A percentile compares a stretch with the other conserved stretches of the same genome.
These are phyloP conservation scores for Croton laevigatus DNA, from an alignment of 441 rosid genomes.

Conservation along the genomic window DNA sequence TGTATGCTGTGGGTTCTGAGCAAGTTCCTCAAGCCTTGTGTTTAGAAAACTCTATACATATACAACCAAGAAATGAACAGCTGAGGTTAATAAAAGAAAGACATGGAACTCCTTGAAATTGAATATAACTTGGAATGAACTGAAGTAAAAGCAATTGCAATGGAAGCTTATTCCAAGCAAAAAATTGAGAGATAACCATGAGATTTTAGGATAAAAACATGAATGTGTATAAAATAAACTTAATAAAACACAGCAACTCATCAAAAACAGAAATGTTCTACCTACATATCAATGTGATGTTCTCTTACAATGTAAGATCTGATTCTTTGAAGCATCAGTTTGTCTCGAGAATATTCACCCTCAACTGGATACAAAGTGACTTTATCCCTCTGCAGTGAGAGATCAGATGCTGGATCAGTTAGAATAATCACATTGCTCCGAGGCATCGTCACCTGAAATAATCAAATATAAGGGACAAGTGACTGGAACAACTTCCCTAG, in stretches of 20 bases:
- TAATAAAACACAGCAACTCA: conserved; percentile 9
- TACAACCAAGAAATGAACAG: conserved; percentile 15
- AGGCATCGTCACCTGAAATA: conserved; percentile 70
- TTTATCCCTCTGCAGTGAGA: conserved; percentile 44
- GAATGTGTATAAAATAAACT: conserved; percentile 4
- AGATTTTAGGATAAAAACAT: not conserved
- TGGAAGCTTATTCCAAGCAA: not conserved
- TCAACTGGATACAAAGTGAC: conserved; percentile 60
- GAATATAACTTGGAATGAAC: not conserved
- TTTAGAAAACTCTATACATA: conserved; percentile 67
- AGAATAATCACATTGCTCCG: conserved; percentile 62
- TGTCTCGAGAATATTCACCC: conserved; percentile 82
- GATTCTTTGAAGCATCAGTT: conserved; percentile 97
- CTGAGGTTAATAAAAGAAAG: not conserved
- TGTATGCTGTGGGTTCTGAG: conserved; percentile 29
- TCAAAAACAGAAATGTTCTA: conserved; percentile 32
- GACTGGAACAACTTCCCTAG: conserved; percentile 6
- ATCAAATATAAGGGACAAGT: conserved; percentile 3
- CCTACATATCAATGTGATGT: conserved; percentile 49
- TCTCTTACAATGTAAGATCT: conserved; percentile 98
- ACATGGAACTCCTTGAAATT: not conserved
- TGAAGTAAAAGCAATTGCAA: not conserved
- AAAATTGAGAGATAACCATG: not conserved
- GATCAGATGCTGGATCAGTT: conserved; percentile 84
- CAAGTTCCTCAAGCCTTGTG: conserved; percentile 47